Percentiles rank a stretch among this genome's conserved stretches.
phyloP scores from a whole-genome alignment of 768 basidiomycete genomes.

The Suillus bovinus region DNA sequence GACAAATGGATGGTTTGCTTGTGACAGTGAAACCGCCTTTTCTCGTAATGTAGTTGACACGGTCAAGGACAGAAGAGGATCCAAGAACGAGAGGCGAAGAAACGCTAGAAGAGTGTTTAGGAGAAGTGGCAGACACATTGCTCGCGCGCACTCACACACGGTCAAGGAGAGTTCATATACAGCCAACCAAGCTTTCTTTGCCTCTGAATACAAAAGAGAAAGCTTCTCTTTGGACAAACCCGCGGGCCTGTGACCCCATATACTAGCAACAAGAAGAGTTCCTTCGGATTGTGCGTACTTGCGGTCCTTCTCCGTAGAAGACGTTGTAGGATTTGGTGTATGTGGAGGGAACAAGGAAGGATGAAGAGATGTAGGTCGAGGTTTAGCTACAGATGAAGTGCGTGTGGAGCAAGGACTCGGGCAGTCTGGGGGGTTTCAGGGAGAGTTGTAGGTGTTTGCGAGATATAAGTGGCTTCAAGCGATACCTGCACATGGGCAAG shows the following conservation, averaged over 20 bases:
- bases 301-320: conserved; percentile 68
- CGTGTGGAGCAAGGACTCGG: conserved; percentile 49
- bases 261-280: conserved; percentile 63
- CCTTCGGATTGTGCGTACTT: conserved; percentile 81
- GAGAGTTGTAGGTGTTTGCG: conserved; percentile 41
- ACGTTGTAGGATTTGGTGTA: conserved; percentile 85
- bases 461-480: conserved; percentile 80
- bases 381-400: conserved; percentile 46
- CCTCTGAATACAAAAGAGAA: conserved; percentile 63
- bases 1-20: conserved; percentile 36
- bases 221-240: conserved; percentile 57
- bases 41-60: conserved; percentile 87
- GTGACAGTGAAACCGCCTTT: conserved; percentile 55
- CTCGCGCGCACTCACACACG: conserved; percentile 59
- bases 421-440: conserved; percentile 37
- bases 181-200: conserved; percentile 69
- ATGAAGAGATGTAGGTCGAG: conserved; percentile 39
- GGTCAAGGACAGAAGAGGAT: conserved; percentile 84
- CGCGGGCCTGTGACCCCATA: conserved; percentile 67
- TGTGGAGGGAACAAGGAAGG: conserved; percentile 78
- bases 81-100: conserved; percentile 61
- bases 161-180: conserved; percentile 77
- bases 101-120: conserved; percentile 52
- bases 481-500: conserved; percentile 74
- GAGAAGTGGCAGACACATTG: neutral